A percentile compares a stretch with the other conserved stretches of the same genome.
These are phyloP conservation scores for Lipomyces orientalis DNA, from an alignment of 805 yeast genomes.

Conservation along the genomic window DNA sequence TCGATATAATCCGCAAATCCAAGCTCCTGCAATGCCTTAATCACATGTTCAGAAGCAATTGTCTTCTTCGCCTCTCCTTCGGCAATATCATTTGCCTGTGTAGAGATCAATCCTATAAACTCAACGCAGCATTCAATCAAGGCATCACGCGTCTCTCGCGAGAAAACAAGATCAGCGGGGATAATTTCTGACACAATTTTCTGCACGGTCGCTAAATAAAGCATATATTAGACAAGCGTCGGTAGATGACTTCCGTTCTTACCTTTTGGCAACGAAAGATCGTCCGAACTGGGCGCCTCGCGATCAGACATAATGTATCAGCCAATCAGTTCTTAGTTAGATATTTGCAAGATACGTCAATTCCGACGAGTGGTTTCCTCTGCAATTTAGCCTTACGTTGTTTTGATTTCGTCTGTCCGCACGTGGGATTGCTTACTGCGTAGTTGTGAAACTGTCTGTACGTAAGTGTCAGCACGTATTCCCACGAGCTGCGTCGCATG, in stretches of 20 bases:
- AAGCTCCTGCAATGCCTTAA: constrained; percentile 82
- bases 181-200: constrained; percentile 89
- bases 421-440: neutral
- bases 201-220: constrained; percentile 82
- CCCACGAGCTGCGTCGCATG: neutral
- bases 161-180: constrained; percentile 84
- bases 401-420: neutral
- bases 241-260: constrained; percentile 17
- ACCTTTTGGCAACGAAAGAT: constrained; percentile 54
- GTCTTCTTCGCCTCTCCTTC: constrained; percentile 96
- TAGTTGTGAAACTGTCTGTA: neutral
- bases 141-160: constrained; percentile 93
- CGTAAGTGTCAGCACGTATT: neutral
- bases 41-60: constrained; percentile 93
- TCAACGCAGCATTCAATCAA: constrained; percentile 95
- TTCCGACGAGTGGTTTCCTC: neutral
- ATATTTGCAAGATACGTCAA: neutral
- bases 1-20: constrained; percentile 87
- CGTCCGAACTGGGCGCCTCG: constrained; percentile 44
- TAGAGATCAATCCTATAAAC: constrained; percentile 90
- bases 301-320: constrained; percentile 37
- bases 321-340: neutral
- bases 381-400: neutral
- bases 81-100: constrained; percentile 94
- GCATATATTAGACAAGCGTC: neutral